A percentile compares a stretch with the other conserved stretches of the same genome.
Evolutionary conservation across 2,329 filamentous ascomycete genomes (phyloP).

Genomic region (Dendryphion nanum): DNA sequence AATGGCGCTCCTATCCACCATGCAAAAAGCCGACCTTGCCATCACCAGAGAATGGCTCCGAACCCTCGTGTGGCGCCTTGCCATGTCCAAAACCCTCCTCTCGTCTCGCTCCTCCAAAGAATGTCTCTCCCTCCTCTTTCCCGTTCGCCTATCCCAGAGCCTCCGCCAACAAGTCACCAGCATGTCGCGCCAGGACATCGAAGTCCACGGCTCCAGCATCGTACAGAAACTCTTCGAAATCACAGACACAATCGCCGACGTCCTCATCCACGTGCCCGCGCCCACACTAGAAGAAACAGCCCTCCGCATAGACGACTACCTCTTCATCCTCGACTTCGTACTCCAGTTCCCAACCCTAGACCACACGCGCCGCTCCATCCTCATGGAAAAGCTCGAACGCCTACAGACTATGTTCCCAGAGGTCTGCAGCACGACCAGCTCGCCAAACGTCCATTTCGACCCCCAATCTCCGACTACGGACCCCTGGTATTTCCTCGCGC

Average conservation of each 20-base stretch:
- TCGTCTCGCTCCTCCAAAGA: constrained; percentile 39
- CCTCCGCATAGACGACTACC: constrained; percentile 53
- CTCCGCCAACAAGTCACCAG: constrained; percentile 43
- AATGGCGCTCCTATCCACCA: constrained; percentile 39
- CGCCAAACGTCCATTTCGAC: constrained; percentile 27
- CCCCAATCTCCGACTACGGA: constrained; percentile 26
- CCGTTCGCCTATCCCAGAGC: constrained; percentile 45
- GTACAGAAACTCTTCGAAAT: constrained; percentile 61
- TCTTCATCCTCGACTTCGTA: constrained; percentile 53
- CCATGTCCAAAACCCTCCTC: constrained; percentile 48
- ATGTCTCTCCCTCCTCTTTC: constrained; percentile 45
- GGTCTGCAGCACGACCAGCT: constrained; percentile 30
- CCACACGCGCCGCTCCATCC: constrained; percentile 45
- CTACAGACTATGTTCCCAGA: constrained; percentile 37
- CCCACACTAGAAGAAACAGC: constrained; percentile 47
- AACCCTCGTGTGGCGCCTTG: constrained; percentile 51
- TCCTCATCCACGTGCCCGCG: constrained; percentile 53
- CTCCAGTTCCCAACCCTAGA: constrained; percentile 51
- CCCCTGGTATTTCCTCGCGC: constrained; percentile 35
- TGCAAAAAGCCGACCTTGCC: constrained; percentile 51
- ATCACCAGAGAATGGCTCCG: constrained; percentile 52
- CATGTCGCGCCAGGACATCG: constrained; percentile 49
- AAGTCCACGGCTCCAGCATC: constrained; percentile 57
- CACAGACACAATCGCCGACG: constrained; percentile 59
- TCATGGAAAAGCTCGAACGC: constrained; percentile 43